phyloP scores from a whole-genome alignment of 768 basidiomycete genomes.

The Inosperma sp. region DNA sequence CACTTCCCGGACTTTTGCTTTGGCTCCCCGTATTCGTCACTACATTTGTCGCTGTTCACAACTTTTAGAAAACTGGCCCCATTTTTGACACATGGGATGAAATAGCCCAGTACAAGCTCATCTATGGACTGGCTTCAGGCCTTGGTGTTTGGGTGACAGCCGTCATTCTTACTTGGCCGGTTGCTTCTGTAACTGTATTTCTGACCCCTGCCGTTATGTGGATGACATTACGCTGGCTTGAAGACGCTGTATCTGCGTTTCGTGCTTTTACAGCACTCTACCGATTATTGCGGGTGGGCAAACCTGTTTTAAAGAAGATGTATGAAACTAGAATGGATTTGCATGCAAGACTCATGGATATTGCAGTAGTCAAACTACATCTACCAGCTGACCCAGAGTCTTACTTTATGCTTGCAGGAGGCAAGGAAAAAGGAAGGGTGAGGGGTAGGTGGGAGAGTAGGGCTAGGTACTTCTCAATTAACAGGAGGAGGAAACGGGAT shows the following conservation, averaged over 20 bases:
- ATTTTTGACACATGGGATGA: slow-evolving; percentile 87
- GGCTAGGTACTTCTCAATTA: slow-evolving; percentile 74
- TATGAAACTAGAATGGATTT: slow-evolving; percentile 51
- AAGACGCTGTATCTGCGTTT: slow-evolving; percentile 76
- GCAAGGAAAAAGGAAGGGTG: slow-evolving; percentile 68
- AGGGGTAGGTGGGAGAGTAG: slow-evolving; percentile 64
- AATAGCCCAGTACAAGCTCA: slow-evolving; percentile 84
- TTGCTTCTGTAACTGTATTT: slow-evolving; percentile 52
- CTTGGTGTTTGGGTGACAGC: slow-evolving; percentile 58
- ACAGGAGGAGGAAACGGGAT: slow-evolving; percentile 74
- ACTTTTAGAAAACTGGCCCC: slow-evolving; percentile 78
- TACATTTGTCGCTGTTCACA: slow-evolving; percentile 64
- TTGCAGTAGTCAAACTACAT: slow-evolving; percentile 54
- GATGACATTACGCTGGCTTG: slow-evolving; percentile 85
- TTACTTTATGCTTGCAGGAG: slow-evolving; percentile 56
- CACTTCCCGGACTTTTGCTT: slow-evolving; percentile 71
- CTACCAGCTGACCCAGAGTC: slow-evolving; percentile 68
- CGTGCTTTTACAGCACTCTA: slow-evolving; percentile 64
- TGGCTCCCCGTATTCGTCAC: slow-evolving; percentile 78
- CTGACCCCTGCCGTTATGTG: slow-evolving; percentile 78
- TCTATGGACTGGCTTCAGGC: slow-evolving; percentile 75
- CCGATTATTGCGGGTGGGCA: slow-evolving; percentile 60
- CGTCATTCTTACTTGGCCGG: slow-evolving; percentile 56
- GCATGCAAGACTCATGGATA: slow-evolving; percentile 59
- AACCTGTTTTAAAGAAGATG: slow-evolving; percentile 49